phyloP scores from a whole-genome alignment of 208 protist genomes.

The Leishmania aethiopica region DNA sequence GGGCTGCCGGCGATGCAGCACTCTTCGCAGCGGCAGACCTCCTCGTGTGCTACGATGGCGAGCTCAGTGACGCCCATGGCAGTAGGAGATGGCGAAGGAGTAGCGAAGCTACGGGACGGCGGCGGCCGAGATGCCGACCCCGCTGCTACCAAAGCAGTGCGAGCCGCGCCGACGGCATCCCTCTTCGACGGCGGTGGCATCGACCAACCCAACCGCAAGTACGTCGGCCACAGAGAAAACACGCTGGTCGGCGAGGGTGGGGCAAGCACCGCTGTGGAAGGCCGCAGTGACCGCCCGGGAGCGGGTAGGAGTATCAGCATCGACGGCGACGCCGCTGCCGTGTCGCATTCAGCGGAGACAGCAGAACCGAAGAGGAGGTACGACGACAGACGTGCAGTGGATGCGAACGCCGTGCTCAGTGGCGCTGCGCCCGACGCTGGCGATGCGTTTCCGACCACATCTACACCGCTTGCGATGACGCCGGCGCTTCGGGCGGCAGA shows the following conservation, averaged over 20 bases:
- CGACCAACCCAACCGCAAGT: neutral
- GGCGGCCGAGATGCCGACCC: neutral
- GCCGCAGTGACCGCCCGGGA: neutral
- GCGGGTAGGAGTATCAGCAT: neutral
- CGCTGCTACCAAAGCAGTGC: neutral
- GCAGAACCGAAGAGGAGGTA: neutral
- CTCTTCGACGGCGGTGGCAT: neutral
- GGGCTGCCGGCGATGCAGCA: neutral
- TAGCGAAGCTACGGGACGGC: neutral
- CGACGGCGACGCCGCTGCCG: neutral
- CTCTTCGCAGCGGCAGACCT: neutral
- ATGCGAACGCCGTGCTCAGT: neutral
- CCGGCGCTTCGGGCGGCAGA: neutral
- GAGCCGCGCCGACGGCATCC: neutral
- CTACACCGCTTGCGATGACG: neutral
- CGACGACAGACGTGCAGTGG: neutral
- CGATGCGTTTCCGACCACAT: neutral
- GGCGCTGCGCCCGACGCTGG: neutral
- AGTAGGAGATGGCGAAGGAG: neutral
- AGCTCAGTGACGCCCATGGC: too few relatives aligned
- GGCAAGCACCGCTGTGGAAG: neutral
- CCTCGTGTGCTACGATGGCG: neutral
- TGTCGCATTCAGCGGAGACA: neutral
- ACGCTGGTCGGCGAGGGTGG: neutral
- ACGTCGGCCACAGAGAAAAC: neutral